A percentile compares a stretch with the other conserved stretches of the same genome.
These are phyloP conservation scores for Aspergillus haitiensis DNA, from an alignment of 495 filamentous ascomycete genomes.

Conservation along the genomic window DNA sequence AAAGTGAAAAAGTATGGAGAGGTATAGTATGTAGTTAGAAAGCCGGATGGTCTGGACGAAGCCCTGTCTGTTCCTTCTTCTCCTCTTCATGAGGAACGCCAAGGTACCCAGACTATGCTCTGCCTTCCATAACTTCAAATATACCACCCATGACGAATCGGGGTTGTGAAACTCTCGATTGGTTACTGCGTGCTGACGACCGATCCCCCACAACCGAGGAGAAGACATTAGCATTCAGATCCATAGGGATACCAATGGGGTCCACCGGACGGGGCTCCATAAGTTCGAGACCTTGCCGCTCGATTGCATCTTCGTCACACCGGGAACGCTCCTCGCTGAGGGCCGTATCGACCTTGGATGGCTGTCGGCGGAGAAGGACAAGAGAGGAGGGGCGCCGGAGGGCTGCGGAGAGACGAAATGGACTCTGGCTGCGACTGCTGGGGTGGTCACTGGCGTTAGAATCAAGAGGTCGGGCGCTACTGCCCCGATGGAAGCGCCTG, in stretches of 20 bases:
- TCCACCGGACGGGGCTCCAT: constrained; percentile 49
- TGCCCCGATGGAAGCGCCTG: constrained; percentile 12
- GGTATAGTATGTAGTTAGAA: no score
- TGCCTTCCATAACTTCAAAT: constrained; percentile 51
- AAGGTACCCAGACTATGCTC: constrained; percentile 25
- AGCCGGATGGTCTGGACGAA: no score
- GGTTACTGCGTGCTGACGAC: constrained; percentile 4
- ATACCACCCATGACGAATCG: constrained; percentile 50
- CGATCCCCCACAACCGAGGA: constrained; percentile 10
- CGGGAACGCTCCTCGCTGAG: constrained; percentile 45
- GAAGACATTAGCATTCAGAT: constrained; percentile 23
- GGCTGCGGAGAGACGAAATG: constrained; percentile 31
- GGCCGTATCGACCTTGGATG: constrained; percentile 44
- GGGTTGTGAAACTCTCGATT: constrained; percentile 26
- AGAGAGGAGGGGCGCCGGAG: constrained; percentile 36
- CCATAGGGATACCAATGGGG: constrained; percentile 27
- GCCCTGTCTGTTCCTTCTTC: no score
- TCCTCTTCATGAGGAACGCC: neutral
- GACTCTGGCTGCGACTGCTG: constrained; percentile 27
- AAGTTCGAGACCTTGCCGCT: constrained; percentile 43
- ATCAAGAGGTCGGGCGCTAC: constrained; percentile 1
- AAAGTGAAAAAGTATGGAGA: no score
- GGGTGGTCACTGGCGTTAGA: constrained; percentile 2
- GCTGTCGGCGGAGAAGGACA: constrained; percentile 41
- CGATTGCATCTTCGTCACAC: constrained; percentile 39